Base-by-base conservation (phyloP, 1,139 yeast species). In the Suhomyces chickasaworum region DNA sequence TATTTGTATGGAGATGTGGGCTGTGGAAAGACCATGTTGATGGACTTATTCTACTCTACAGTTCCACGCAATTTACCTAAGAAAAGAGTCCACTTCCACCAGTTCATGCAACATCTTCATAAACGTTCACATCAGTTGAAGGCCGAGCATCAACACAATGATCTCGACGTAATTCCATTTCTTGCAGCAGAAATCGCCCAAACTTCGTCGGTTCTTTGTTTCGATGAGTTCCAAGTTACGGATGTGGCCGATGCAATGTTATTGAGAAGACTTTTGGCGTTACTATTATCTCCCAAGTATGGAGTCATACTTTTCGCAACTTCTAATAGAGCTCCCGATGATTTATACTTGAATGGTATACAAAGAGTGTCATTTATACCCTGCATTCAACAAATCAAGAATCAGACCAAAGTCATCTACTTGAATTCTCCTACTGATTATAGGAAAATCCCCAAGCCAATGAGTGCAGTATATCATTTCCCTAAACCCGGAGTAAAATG, bases 211-310 rank as follows among this genome's bases (percentile, higher is more conserved):
- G 83, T 93, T 1, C 68, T 93, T 48, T 93, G 99, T 65, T 89
- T 93, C 64, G 99, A 93, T 67, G 99, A 93, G 68, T 90, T 91
- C 60, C 95, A 88, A 65, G 98, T 93, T 37, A 89, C 96, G 0
- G 99, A 93, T 64, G 97, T 93, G 30, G 99, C 98, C 1, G 99
- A 93, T 66, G 99, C 99, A 2, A 93, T 93, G 99, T 75, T 93
- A 35, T 73, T 93, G 41, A 78, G 99, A 52, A 75, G 97, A 44
- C 69, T 91, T 36, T 63, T 90, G 42, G 78, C 83, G 61, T 71
- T 83, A 39, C 65, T 93, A 42, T 66, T 83, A 42, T 74, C 82
- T 30, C 81, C 84, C 0, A 78, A 83, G 37, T 86, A 85, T 60
- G 98, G 98, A 0, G 84, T 90, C 21, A 84, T 91, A 2, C 69